Conservation (phyloP, 179 eudicot species). For the Corrigiola litoralis region DNA sequence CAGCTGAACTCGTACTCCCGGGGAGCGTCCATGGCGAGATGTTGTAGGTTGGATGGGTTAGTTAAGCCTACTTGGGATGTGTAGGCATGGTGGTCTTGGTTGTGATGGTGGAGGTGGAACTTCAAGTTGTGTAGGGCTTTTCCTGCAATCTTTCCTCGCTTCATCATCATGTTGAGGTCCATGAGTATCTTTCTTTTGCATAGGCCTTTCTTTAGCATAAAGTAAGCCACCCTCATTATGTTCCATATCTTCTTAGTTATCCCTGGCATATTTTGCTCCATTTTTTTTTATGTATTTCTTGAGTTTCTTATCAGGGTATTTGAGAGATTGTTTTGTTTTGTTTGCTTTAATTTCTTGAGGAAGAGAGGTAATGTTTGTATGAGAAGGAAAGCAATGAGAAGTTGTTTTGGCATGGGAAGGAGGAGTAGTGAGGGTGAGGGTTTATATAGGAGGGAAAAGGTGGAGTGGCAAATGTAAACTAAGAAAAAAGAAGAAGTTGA, state of each 20-base stretch:
- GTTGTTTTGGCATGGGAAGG: slow-evolving; percentile 22
- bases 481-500: neutral
- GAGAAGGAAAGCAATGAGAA: slow-evolving; percentile 3
- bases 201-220: slow-evolving; percentile 30
- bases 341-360: too few species aligned
- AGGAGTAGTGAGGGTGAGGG: neutral
- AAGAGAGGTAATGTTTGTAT: slow-evolving; percentile 5
- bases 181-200: slow-evolving; percentile 25
- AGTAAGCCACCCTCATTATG: slow-evolving; percentile 28
- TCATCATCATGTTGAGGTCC: slow-evolving; percentile 29
- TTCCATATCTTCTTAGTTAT: slow-evolving; percentile 32
- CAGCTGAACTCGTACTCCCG: slow-evolving; percentile 34
- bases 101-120: slow-evolving; percentile 19
- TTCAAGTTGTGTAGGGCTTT: slow-evolving; percentile 27
- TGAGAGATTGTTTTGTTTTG: neutral
- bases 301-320: neutral
- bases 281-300: neutral
- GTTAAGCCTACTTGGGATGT: neutral
- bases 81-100: neutral
- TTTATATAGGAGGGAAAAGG: slow-evolving; percentile 17
- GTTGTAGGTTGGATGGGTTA: neutral
- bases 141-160: slow-evolving; percentile 30
- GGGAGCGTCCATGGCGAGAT: neutral
- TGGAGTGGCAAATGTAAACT: too few species aligned
- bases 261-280: slow-evolving; percentile 25